Evolutionary conservation across 306 rosid species (phyloP), one percentile per base, ranked within the genome.

Genomic region (Cicer chorassanicum): DNA sequence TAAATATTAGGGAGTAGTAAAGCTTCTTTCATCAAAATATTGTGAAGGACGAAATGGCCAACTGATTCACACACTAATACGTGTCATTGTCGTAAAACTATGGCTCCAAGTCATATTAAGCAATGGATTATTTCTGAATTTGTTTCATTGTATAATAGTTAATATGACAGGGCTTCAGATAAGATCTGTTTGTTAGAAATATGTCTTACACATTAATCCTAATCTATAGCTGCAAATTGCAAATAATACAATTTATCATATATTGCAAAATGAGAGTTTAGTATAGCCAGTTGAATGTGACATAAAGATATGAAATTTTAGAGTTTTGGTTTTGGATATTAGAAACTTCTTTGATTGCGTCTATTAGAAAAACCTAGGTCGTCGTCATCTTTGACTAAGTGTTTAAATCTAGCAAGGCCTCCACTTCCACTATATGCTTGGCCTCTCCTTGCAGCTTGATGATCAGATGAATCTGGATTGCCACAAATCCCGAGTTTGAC

Each of bases 401-500:
- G 87, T 55, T 79, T 88, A 59, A 80, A 86, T 74, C 86, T 84
- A 36, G 84, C 72, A 11, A 84, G 92, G 81, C 90, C 87, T 53
- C 87, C 95, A 67, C 97, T 92, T 83, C 92, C 85, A 50, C 84
- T 84, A 66, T 81, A 82, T 68, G 85, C 81, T 75, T 81, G 80
- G 38, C 79, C 68, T 68, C 77, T 41, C 43, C 85, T 78, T 5
- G 76, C 72, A 65, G 79, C 79, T 74, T 81, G 86, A 49, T 72
- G 83, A 53, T 68, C 80, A 18, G 86, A n/a, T 13, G 82, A n/a
- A 64, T 87, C 97, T 57, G 84, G 77, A 43, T 67, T 84, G 79
- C 80, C 75, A 73, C 84, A 87, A 49, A 76, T 87, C 81, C 93
- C 96, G 16, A 94, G 97, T 75, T 86, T 92, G 63, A 92, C 86